Base-by-base conservation (phyloP, 306 rosid species). In the Purshia tridentata region DNA sequence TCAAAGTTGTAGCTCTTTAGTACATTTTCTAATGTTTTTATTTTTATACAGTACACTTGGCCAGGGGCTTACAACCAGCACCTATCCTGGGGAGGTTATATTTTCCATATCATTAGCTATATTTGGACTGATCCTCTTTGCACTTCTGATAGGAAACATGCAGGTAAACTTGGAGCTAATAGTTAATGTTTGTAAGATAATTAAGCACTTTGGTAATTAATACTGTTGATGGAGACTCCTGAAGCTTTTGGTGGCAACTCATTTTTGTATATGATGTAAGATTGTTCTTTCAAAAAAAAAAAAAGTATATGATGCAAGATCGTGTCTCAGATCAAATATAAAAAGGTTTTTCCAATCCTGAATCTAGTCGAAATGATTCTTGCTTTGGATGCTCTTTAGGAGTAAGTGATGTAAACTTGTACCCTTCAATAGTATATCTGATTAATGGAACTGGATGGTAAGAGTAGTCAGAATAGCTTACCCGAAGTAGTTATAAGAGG, bases 61-160 rank as follows among this genome's bases (percentile, higher is more conserved):
- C 61, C 99, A 94, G 84, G 99, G 99, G 52, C 99, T 94, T 77
- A 63, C 81, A 77, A 94, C 97, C 66, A 94, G 99, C 88, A 91
- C 96, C 56, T 91, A 91, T 62, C 91, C 93, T 37, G 90, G 86
- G 65, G 99, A 91, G 83, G 99, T 94, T 77, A 85, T 94, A 77
- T 94, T 94, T 84, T 94, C 99, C 64, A 94, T 94, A 52, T 86
- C 92, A 42, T 88, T 94, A 7, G 99, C 97, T 70, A 88, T 94
- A 76, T 69, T 67, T 35, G 99, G 99, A 55, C 96, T 94, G 79
- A 94, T 94, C 83, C 99, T 94, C 79, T 91, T 94, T 67, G 99
- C 97, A 1, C 99, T 94, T 81, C 87, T 94, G 65, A 94, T 94
- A 77, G 99, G 99, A 73, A 94, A 94, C 83, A 94, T 94, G 99